Evolutionary conservation across 495 filamentous ascomycete genomes (phyloP).

Genomic region (Xylaria flabelliformis): DNA sequence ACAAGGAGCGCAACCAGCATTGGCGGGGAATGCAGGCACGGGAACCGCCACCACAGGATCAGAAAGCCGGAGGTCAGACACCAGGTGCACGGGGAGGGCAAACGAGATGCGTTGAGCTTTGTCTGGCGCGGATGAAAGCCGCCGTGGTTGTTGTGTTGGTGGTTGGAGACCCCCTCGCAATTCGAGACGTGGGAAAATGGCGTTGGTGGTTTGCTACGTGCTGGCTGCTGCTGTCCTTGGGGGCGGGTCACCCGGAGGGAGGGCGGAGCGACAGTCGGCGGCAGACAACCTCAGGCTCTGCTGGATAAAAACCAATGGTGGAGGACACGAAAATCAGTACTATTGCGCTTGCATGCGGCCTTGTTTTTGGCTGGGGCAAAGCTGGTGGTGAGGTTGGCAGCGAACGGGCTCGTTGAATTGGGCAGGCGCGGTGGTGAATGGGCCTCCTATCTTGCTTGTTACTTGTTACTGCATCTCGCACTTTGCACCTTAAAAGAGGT

Average conservation of each 20-base stretch:
- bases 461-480: slow-evolving; percentile 8
- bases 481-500: slow-evolving; percentile 21
- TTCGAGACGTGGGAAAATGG: slow-evolving; percentile 17
- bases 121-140: slow-evolving; percentile 15
- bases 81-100: slow-evolving; percentile 10
- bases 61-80: background rate
- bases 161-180: slow-evolving; percentile 14
- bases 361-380: background rate
- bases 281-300: slow-evolving; percentile 16
- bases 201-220: slow-evolving; percentile 8
- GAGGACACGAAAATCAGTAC: background rate
- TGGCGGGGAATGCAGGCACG: slow-evolving; percentile 28
- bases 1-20: slow-evolving; percentile 26
- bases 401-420: slow-evolving; percentile 2
- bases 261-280: background rate
- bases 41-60: slow-evolving; percentile 26
- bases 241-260: slow-evolving; percentile 27
- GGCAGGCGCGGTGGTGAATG: slow-evolving; percentile 6
- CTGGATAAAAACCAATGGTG: background rate
- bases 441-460: background rate
- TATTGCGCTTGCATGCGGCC: background rate
- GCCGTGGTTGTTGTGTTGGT: slow-evolving; percentile 4
- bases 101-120: background rate
- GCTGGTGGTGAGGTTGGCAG: background rate
- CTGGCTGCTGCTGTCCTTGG: slow-evolving; percentile 10